Base-by-base conservation (phyloP, 495 filamentous ascomycete genomes). In the Haplographium delicatum region DNA sequence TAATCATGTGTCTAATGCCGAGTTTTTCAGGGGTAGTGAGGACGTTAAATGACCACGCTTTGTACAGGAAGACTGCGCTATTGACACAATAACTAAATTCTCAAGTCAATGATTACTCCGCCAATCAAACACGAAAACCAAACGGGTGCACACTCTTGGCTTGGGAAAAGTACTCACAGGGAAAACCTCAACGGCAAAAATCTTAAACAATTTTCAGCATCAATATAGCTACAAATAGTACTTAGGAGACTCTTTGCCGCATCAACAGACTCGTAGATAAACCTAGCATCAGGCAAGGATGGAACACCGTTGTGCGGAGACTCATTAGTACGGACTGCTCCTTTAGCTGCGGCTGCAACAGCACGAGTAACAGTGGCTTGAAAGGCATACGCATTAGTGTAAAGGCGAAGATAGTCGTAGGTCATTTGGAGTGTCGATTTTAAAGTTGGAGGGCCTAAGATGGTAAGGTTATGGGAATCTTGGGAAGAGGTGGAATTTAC, bases 351-450 rank as follows among this genome's bases (percentile, higher is more conserved):
- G 3, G 65, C 62, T 10, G 69, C 68, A 20, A 79, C 51, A 0
- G 78, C 76, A 30, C 79, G 73, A 13, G 76, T 78, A 16, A 83
- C 75, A 4, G 78, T 77, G 15, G 80, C 80, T 54, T 83, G 80
- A 49, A 82, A 83, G 3, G 80, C 80, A 50, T 82, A 83, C 0
- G 80, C 79, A 31, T 80, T 82, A 19, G 76, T 82, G 54, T 83
- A 83, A 2, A 83, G 69, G 11, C 79, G 61, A 1, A 83, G 53
- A 54, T 82, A 83, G 53, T 83, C 80, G 59, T 81, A 83, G 69
- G 53, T 80, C 51, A 83, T 69, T 38, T 79, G 69, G 16, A 83
- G 57, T 8, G 73, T 80, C 20, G 72, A 72, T 49, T 78, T 78
- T 53, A 83, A 74, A 5, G 72, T 72, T 13, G 72, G 65, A 4